Evolutionary conservation across 805 yeast species (phyloP).

Genomic region (Tetrapisispora pingtungensis): DNA sequence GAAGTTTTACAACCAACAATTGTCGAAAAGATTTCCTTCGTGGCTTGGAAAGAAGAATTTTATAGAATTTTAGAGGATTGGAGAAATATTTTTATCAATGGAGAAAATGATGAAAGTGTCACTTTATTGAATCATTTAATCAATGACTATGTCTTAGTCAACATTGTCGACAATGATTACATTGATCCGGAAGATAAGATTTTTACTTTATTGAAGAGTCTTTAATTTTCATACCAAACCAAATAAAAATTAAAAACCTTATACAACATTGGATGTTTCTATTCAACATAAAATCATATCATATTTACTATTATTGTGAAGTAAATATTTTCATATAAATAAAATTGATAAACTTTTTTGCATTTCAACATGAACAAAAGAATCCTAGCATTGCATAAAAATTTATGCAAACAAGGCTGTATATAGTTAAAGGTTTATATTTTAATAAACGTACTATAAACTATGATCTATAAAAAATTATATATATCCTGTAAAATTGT

Average conservation of each 20-base stretch:
- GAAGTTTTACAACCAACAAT: slow-evolving; percentile 94
- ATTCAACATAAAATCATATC: neutral
- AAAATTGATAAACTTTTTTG: neutral
- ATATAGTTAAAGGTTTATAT: slow-evolving; percentile 1
- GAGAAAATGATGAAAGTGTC: slow-evolving; percentile 26
- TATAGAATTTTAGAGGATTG: slow-evolving; percentile 76
- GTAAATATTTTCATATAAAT: neutral
- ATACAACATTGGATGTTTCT: neutral
- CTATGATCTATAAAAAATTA: neutral
- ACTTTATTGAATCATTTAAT: slow-evolving; percentile 24
- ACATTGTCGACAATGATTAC: slow-evolving; percentile 83
- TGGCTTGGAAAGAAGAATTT: slow-evolving; percentile 97
- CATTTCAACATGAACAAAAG: slow-evolving; percentile 3
- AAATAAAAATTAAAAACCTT: neutral
- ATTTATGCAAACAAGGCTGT: neutral
- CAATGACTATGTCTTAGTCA: slow-evolving; percentile 61
- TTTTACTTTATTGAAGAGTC: slow-evolving; percentile 37
- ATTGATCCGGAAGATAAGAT: slow-evolving; percentile 45
- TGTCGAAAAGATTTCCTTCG: slow-evolving; percentile 81
- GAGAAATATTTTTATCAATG: slow-evolving; percentile 43
- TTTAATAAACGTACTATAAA: neutral
- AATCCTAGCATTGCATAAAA: neutral
- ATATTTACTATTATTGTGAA: neutral
- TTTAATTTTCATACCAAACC: neutral
- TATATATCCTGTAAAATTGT: too few species aligned